phyloP scores from a whole-genome alignment of 2,329 filamentous ascomycete species.

The Myriosclerotinia curreyana region DNA sequence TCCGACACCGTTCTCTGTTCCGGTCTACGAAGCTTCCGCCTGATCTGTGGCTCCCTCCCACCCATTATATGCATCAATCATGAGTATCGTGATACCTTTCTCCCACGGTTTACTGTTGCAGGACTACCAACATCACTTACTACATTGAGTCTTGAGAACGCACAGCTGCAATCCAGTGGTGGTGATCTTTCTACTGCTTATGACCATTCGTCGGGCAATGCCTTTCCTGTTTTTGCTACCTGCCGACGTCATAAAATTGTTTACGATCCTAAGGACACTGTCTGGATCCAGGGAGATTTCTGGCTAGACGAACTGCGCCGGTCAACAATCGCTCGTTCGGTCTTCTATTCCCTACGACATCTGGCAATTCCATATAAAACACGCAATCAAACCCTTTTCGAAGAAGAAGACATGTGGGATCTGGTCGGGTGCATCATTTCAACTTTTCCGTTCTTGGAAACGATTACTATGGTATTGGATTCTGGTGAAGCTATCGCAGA shows the following conservation, averaged over 20 bases:
- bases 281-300: constrained; percentile 14
- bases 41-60: neutral
- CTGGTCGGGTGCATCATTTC: neutral
- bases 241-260: neutral
- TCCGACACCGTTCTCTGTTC: neutral
- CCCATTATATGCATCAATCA: constrained; percentile 1
- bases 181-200: neutral
- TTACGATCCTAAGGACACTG: neutral
- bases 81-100: constrained; percentile 3
- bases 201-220: neutral
- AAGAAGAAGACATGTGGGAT: neutral
- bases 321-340: constrained; percentile 3
- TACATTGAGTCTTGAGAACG: neutral
- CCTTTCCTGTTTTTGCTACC: neutral
- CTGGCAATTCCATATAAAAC: constrained; percentile 6
- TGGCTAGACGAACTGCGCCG: constrained; percentile 10
- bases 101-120: neutral
- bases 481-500: neutral
- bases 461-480: neutral
- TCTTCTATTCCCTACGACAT: neutral
- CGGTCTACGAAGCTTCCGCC: neutral
- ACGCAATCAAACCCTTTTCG: neutral
- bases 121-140: neutral
- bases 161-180: too few relatives aligned
- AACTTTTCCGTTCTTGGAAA: neutral